Evolutionary conservation across 345 rosid species (phyloP).

Genomic region (Populus deltoides): DNA sequence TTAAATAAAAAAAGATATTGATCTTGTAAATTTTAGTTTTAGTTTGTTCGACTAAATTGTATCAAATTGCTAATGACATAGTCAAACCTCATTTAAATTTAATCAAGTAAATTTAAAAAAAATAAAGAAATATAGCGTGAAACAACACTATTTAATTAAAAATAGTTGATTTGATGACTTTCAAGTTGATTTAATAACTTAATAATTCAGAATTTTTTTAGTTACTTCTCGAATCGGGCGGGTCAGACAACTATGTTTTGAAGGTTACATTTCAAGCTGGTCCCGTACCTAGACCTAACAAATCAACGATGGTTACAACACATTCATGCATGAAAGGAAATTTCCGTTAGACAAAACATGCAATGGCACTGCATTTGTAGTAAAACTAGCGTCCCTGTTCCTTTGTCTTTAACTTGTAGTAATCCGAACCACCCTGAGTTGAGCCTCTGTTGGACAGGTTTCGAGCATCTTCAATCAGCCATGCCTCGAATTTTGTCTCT

Average conservation of each 20-base stretch:
- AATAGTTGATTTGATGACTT: too few species aligned
- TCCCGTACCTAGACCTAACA: not conserved
- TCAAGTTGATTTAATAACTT: too few species aligned
- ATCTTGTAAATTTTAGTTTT: too few species aligned
- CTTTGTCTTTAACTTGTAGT: not conserved
- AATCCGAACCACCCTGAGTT: not conserved
- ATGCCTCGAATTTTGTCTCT: not conserved
- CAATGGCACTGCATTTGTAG: not conserved
- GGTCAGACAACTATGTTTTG: too few species aligned
- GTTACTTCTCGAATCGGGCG: too few species aligned
- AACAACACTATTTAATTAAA: too few species aligned
- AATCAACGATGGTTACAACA: not conserved
- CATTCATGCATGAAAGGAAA: not conserved
- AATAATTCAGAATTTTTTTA: too few species aligned
- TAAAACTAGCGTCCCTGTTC: not conserved
- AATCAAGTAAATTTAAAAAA: too few species aligned
- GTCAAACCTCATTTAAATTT: too few species aligned
- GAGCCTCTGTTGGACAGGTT: not conserved
- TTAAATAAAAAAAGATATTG: too few species aligned
- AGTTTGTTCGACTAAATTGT: not conserved
- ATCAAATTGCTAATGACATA: too few species aligned
- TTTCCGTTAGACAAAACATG: not conserved
- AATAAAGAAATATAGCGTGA: too few species aligned
- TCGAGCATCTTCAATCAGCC: not conserved
- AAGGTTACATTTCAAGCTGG: not conserved